A percentile compares a stretch with the other conserved stretches of the same genome.
Conservation (phyloP, 164 flowering plant genomes). For the Stephania yunnanensis region DNA sequence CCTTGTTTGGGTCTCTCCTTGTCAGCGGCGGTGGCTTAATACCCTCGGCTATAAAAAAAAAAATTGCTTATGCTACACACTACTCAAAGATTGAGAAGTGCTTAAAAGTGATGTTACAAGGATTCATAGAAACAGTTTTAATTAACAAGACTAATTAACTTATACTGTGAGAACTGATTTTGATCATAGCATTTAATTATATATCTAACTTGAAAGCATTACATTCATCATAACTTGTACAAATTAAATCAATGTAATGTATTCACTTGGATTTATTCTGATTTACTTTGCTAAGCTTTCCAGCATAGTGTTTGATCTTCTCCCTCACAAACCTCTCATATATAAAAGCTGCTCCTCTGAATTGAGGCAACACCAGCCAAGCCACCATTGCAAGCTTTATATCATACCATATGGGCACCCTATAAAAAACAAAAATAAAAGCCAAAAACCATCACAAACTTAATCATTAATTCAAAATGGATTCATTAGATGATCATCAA, state of each 20-base stretch:
- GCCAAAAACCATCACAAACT: background rate
- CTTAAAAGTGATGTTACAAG: background rate
- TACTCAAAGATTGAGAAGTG: too few relatives aligned
- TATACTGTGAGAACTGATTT: background rate
- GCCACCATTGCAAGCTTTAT: constrained; percentile 44
- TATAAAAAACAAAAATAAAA: constrained; percentile 6
- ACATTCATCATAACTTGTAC: too few relatives aligned
- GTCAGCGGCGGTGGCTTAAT: too few relatives aligned
- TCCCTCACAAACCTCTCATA: constrained; percentile 62
- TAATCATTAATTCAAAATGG: background rate
- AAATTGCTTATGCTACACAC: too few relatives aligned
- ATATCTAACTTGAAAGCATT: too few relatives aligned
- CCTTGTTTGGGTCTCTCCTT: too few relatives aligned
- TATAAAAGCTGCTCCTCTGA: constrained; percentile 62
- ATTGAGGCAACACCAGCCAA: constrained; percentile 62
- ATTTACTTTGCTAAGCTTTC: constrained; percentile 7
- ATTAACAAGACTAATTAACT: background rate
- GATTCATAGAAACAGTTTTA: background rate
- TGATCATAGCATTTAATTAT: background rate
- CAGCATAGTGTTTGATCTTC: constrained; percentile 29
- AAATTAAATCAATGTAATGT: background rate
- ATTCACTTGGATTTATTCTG: background rate
- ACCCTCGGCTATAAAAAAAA: too few relatives aligned
- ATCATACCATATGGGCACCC: constrained; percentile 68
- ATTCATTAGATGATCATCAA: background rate